Percentiles rank a stretch among this genome's conserved stretches.
phyloP scores from a whole-genome alignment of 2,329 filamentous ascomycete species.

The Neurospora crassa region DNA sequence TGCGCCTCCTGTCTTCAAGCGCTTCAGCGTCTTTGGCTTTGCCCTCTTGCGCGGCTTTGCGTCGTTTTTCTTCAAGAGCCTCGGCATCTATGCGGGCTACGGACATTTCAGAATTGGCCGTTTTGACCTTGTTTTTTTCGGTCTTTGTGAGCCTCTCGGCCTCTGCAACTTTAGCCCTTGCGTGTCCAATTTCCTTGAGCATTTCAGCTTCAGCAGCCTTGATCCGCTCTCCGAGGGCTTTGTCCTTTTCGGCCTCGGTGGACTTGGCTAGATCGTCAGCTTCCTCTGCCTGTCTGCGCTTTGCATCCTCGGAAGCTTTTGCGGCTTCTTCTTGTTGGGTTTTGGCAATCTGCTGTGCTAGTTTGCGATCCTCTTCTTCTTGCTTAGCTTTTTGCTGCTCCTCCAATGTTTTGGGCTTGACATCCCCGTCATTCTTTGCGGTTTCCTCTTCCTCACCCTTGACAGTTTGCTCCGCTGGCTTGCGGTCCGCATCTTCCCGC shows the following conservation, averaged over 20 bases:
- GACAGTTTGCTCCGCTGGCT: neutral
- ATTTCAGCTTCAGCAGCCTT: neutral
- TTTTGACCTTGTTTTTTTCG: neutral
- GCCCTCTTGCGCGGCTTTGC: neutral
- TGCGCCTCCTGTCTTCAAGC: neutral
- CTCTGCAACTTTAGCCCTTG: neutral
- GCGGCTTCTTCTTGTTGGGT: neutral
- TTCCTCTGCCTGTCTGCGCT: neutral
- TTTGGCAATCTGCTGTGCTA: neutral
- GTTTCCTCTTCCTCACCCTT: neutral
- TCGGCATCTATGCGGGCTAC: neutral
- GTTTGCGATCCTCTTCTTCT: neutral
- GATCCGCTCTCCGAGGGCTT: neutral
- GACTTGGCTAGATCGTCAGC: neutral
- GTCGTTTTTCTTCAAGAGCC: neutral
- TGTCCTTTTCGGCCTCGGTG: neutral
- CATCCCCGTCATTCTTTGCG: neutral
- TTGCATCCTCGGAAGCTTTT: neutral
- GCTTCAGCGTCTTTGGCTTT: neutral
- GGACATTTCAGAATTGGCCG: neutral
- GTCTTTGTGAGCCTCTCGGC: neutral
- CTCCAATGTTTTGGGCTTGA: neutral
- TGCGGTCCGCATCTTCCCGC: neutral
- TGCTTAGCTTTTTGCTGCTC: neutral
- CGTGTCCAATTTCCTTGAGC: neutral